Evolutionary conservation across 345 rosid genomes (phyloP).

Genomic region (Eucalyptus lansdowneana): DNA sequence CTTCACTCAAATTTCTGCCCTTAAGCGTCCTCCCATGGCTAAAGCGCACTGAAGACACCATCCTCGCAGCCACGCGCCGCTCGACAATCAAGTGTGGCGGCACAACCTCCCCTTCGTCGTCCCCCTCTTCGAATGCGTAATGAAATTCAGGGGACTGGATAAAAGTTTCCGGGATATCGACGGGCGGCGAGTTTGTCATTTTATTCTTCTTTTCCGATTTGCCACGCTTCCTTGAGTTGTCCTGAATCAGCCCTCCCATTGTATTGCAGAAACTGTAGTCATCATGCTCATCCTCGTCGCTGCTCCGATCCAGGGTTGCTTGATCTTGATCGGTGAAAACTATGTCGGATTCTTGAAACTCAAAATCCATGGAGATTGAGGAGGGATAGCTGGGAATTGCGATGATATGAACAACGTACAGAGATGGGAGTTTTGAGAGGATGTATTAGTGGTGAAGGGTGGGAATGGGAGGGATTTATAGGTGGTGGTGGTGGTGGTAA

Average conservation of each 20-base stretch:
- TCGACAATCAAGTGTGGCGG: conserved; percentile 54
- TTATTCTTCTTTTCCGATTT: neutral
- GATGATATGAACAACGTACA: neutral
- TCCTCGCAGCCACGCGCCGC: conserved; percentile 36
- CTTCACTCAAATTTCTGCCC: conserved; percentile 71
- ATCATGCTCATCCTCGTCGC: neutral
- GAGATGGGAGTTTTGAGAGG: neutral
- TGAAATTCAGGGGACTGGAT: neutral
- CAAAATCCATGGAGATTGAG: neutral
- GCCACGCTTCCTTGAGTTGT: neutral
- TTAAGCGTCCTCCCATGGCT: conserved; percentile 81
- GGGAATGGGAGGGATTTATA: neutral
- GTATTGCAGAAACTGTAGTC: neutral
- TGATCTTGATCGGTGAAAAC: neutral
- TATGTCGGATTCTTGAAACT: conserved; percentile 5
- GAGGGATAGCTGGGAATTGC: neutral
- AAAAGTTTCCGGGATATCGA: conserved; percentile 1
- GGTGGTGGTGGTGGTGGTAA: neutral
- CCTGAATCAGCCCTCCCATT: accelerated
- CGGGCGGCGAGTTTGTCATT: conserved; percentile 12
- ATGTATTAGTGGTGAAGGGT: neutral
- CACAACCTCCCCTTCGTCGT: conserved; percentile 5
- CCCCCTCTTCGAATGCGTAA: neutral
- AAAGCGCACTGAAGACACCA: conserved; percentile 67
- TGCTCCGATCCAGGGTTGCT: neutral